Conservation (phyloP, 2,329 filamentous ascomycete species). For the Alternaria infectoria region DNA sequence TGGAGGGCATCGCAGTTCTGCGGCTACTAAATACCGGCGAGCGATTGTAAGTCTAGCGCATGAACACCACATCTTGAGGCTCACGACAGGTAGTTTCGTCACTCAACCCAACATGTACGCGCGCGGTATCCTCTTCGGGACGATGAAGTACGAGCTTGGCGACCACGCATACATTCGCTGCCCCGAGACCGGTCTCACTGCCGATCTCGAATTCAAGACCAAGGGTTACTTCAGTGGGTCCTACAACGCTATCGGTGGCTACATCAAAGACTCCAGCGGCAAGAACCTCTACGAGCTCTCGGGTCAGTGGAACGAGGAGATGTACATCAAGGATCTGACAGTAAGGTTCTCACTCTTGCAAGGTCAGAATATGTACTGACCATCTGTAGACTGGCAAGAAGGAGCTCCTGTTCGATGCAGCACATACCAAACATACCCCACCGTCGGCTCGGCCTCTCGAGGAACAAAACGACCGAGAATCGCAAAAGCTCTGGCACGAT, state of each 20-base stretch:
- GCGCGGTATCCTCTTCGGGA: conserved; percentile 93
- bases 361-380: neutral
- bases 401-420: conserved; percentile 87
- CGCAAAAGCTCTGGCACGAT: conserved; percentile 82
- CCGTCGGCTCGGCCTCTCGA: conserved; percentile 77
- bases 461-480: conserved; percentile 90
- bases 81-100: conserved; percentile 67
- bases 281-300: conserved; percentile 88
- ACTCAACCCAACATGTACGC: conserved; percentile 99
- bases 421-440: conserved; percentile 74
- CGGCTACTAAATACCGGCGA: conserved; percentile 84
- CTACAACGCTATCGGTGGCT: conserved; percentile 94
- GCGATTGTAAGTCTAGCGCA: conserved; percentile 69
- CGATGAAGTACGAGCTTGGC: conserved; percentile 99
- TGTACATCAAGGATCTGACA: conserved; percentile 84
- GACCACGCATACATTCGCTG: conserved; percentile 94
- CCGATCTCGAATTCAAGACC: conserved; percentile 97
- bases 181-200: conserved; percentile 82
- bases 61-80: neutral
- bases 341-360: conserved; percentile 55
- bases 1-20: conserved; percentile 94
- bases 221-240: conserved; percentile 97
- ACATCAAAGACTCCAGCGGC: conserved; percentile 85
- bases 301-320: conserved; percentile 92
- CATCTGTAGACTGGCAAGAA: conserved; percentile 79